A percentile compares a stretch with the other conserved stretches of the same genome.
These are phyloP conservation scores for Hymenoscyphus occultus DNA, from an alignment of 2,329 filamentous ascomycete genomes.

Conservation along the genomic window DNA sequence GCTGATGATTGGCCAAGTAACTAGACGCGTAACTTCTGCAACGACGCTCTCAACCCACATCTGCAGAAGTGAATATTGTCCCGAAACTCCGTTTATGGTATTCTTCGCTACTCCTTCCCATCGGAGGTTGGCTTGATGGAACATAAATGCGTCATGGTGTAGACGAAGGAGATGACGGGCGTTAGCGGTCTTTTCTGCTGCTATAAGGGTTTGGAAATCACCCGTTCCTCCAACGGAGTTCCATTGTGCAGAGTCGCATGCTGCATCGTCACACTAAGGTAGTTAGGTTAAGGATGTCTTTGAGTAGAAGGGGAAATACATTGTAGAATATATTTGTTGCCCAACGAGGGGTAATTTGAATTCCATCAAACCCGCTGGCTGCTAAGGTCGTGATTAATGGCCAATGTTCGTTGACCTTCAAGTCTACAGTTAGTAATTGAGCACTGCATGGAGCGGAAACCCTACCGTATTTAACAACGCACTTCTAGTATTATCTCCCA, in stretches of 20 bases:
- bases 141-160: slow-evolving; percentile 33
- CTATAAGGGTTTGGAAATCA: slow-evolving; percentile 50
- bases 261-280: slow-evolving; percentile 47
- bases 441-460: neutral
- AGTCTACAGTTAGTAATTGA: neutral
- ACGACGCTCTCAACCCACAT: slow-evolving; percentile 30
- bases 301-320: slow-evolving; percentile 17
- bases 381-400: slow-evolving; percentile 51
- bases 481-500: slow-evolving; percentile 59
- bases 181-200: slow-evolving; percentile 48
- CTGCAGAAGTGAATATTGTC: slow-evolving; percentile 22
- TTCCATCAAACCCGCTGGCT: slow-evolving; percentile 52
- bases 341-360: slow-evolving; percentile 58
- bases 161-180: slow-evolving; percentile 54
- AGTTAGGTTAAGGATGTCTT: neutral
- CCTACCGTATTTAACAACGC: slow-evolving; percentile 47
- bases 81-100: slow-evolving; percentile 16
- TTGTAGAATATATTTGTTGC: slow-evolving; percentile 64
- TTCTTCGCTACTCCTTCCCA: slow-evolving; percentile 30
- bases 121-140: slow-evolving; percentile 60
- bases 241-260: slow-evolving; percentile 49
- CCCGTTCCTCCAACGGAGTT: slow-evolving; percentile 55
- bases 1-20: slow-evolving; percentile 52
- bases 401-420: slow-evolving; percentile 45
- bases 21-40: slow-evolving; percentile 21